phyloP scores from a whole-genome alignment of 345 rosid genomes.

The Dovyalis caffra region DNA sequence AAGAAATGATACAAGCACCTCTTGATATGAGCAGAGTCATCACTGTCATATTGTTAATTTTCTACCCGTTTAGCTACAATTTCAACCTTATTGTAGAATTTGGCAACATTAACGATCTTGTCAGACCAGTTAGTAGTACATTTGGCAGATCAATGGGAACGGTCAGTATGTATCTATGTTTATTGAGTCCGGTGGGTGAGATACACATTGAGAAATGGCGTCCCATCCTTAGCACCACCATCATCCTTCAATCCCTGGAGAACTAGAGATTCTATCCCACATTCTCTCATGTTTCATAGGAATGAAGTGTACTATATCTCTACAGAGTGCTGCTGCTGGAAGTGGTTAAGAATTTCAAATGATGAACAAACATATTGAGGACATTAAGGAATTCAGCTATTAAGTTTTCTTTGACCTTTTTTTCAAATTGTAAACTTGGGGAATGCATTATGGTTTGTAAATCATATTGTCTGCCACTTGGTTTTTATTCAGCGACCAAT shows the following conservation, averaged over 20 bases:
- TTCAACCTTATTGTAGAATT: neutral
- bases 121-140: neutral
- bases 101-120: neutral
- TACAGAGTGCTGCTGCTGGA: neutral
- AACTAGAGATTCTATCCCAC: neutral
- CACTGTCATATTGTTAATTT: neutral
- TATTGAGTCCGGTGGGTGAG: neutral
- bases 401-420: neutral
- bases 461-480: neutral
- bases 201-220: neutral
- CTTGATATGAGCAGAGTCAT: no score
- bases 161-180: neutral
- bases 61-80: neutral
- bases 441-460: slow-evolving; percentile 3
- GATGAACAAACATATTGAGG: neutral
- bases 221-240: neutral
- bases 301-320: neutral
- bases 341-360: neutral
- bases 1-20: no score
- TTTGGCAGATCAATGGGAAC: neutral
- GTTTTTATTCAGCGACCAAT: neutral
- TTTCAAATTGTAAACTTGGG: neutral
- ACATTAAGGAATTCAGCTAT: neutral
- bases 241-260: neutral
- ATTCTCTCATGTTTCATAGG: neutral